These are phyloP conservation scores for Elongisporangium undulatum DNA, from an alignment of 352 stramenopile species.

Conservation along the genomic window DNA sequence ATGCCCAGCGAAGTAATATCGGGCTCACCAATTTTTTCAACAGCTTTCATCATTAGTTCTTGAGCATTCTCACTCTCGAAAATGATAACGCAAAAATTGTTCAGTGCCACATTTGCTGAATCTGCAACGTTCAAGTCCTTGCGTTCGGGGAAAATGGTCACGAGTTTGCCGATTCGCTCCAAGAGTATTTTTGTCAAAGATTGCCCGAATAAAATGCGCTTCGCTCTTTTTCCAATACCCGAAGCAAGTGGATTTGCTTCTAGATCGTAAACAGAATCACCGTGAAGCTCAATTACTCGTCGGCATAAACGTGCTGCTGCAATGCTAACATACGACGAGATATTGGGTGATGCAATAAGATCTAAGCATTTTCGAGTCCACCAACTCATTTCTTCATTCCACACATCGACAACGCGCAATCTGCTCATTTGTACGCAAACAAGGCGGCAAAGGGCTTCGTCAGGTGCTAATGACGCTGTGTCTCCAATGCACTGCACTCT, in stretches of 20 bases:
- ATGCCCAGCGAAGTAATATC: slow-evolving; percentile 32
- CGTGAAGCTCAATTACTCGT: slow-evolving; percentile 14
- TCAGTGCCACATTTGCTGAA: neutral
- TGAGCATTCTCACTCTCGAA: slow-evolving; percentile 37
- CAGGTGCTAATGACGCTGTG: neutral
- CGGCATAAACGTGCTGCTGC: slow-evolving; percentile 15
- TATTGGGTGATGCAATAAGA: slow-evolving; percentile 6
- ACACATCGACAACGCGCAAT: slow-evolving; percentile 8
- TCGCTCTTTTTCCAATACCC: neutral
- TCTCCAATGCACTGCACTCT: neutral
- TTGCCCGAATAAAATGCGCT: slow-evolving; percentile 12
- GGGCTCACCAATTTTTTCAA: slow-evolving; percentile 30
- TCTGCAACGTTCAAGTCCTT: neutral
- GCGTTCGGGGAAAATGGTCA: slow-evolving; percentile 2
- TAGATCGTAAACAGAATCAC: slow-evolving; percentile 22
- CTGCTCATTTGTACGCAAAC: slow-evolving; percentile 15
- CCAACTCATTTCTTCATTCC: slow-evolving; percentile 13
- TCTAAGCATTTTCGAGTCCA: slow-evolving; percentile 20
- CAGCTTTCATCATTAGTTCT: slow-evolving; percentile 39
- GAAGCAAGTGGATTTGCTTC: neutral
- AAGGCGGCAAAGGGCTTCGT: slow-evolving; percentile 17
- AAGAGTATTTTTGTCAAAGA: slow-evolving; percentile 29
- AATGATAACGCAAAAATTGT: slow-evolving; percentile 38
- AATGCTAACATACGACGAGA: slow-evolving; percentile 8
- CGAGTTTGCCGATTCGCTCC: slow-evolving; percentile 23